Percentiles rank a stretch among this genome's conserved stretches.
Conservation (phyloP, 352 stramenopile genomes). For the Phytophthora macrochlamydospora region DNA sequence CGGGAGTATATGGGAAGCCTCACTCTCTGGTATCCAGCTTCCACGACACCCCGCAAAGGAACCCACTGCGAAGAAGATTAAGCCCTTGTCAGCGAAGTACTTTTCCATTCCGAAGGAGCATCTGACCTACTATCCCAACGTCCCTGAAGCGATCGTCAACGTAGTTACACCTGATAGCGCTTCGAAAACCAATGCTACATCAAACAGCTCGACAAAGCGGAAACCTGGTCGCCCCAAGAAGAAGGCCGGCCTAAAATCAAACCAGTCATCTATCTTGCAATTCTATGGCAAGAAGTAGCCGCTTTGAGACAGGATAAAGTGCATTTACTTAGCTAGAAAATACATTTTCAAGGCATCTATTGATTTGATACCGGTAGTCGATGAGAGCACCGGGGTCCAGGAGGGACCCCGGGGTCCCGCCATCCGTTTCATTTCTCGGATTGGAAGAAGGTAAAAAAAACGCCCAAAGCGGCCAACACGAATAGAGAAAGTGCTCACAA, state of each 20-base stretch:
- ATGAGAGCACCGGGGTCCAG: background rate
- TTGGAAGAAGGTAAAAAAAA: too few relatives aligned
- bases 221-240: background rate
- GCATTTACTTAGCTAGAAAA: too few relatives aligned
- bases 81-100: constrained; percentile 12
- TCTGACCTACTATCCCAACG: background rate
- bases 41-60: constrained; percentile 5
- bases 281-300: background rate
- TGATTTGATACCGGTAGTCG: background rate
- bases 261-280: background rate
- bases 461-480: too few relatives aligned
- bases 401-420: background rate
- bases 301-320: too few relatives aligned
- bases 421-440: background rate
- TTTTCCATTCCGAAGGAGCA: constrained; percentile 11
- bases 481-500: too few relatives aligned
- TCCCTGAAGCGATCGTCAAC: background rate
- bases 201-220: background rate
- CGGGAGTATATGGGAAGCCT: constrained; percentile 4
- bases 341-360: background rate
- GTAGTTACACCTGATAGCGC: background rate
- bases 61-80: constrained; percentile 6
- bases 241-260: background rate
- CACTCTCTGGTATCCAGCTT: background rate
- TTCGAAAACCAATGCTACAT: background rate